A percentile compares a stretch with the other conserved stretches of the same genome.
Conservation (phyloP, 805 yeast genomes). For the Millerozyma acaciae region DNA sequence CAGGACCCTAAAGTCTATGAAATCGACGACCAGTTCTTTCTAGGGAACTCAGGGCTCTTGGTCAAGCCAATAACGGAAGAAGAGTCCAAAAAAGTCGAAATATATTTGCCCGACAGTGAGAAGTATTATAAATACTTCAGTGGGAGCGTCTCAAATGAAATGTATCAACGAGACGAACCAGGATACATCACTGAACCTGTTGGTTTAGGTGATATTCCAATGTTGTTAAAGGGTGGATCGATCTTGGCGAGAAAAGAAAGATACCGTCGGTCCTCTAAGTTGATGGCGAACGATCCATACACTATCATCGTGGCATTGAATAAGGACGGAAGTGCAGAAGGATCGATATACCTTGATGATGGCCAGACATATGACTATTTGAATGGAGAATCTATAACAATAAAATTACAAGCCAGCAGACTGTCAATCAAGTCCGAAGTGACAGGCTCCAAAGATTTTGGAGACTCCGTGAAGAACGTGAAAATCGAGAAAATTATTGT, state of each 20-base stretch:
- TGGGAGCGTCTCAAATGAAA: constrained; percentile 16
- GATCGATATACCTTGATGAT: constrained; percentile 74
- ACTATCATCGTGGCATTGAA: constrained; percentile 64
- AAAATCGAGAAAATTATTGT: constrained; percentile 54
- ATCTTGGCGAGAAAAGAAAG: constrained; percentile 66
- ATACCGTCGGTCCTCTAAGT: constrained; percentile 71
- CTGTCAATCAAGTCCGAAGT: constrained; percentile 20
- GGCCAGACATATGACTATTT: constrained; percentile 65
- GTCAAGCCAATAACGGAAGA: constrained; percentile 77
- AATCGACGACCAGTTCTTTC: constrained; percentile 78
- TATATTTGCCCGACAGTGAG: constrained; percentile 55
- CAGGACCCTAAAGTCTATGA: constrained; percentile 44
- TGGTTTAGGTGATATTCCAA: constrained; percentile 62
- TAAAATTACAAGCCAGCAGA: constrained; percentile 37
- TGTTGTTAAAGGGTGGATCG: constrained; percentile 74
- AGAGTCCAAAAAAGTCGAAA: constrained; percentile 34
- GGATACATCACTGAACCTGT: constrained; percentile 41
- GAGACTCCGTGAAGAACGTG: constrained; percentile 27
- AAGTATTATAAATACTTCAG: constrained; percentile 53
- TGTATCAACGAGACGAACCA: constrained; percentile 8
- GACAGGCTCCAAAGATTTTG: constrained; percentile 6
- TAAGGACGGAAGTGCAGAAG: constrained; percentile 47
- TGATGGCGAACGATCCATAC: constrained; percentile 78
- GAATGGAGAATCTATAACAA: constrained; percentile 46
- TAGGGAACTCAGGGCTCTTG: constrained; percentile 67